These are phyloP conservation scores for Pseudocercospora pini-densiflorae DNA, from an alignment of 2,329 filamentous ascomycete genomes.

Conservation along the genomic window DNA sequence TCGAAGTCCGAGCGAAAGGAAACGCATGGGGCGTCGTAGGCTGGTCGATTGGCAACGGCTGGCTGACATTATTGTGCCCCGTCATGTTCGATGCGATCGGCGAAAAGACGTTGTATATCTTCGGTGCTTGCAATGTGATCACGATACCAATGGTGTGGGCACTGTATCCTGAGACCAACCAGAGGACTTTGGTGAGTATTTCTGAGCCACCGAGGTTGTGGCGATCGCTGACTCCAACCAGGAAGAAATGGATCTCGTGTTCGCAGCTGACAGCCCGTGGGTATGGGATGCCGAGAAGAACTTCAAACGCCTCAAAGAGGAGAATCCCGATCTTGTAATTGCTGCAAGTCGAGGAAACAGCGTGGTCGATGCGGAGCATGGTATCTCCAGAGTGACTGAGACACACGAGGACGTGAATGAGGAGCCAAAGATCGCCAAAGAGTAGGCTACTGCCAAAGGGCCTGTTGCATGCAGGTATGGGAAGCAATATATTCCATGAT, in stretches of 20 bases:
- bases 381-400: slow-evolving; percentile 20
- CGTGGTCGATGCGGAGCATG: slow-evolving; percentile 33
- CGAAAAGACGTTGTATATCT: slow-evolving; percentile 76
- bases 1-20: slow-evolving; percentile 72
- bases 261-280: slow-evolving; percentile 69
- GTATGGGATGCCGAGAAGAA: slow-evolving; percentile 72
- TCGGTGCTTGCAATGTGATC: slow-evolving; percentile 68
- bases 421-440: slow-evolving; percentile 18
- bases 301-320: slow-evolving; percentile 65
- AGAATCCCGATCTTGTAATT: slow-evolving; percentile 53
- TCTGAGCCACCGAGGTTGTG: not conserved
- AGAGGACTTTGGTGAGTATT: slow-evolving; percentile 60
- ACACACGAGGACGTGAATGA: slow-evolving; percentile 24
- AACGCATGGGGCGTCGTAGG: slow-evolving; percentile 78
- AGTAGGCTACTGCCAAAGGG: no score
- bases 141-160: slow-evolving; percentile 74
- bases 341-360: slow-evolving; percentile 37
- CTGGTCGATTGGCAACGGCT: slow-evolving; percentile 77
- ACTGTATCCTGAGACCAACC: slow-evolving; percentile 72
- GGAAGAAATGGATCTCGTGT: slow-evolving; percentile 76
- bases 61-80: slow-evolving; percentile 48
- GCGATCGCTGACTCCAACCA: not conserved
- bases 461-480: no score
- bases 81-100: slow-evolving; percentile 66
- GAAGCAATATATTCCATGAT: no score